Percentiles rank a stretch among this genome's conserved stretches.
phyloP scores from a whole-genome alignment of 495 filamentous ascomycete species.

The Glutinoglossum americanum region DNA sequence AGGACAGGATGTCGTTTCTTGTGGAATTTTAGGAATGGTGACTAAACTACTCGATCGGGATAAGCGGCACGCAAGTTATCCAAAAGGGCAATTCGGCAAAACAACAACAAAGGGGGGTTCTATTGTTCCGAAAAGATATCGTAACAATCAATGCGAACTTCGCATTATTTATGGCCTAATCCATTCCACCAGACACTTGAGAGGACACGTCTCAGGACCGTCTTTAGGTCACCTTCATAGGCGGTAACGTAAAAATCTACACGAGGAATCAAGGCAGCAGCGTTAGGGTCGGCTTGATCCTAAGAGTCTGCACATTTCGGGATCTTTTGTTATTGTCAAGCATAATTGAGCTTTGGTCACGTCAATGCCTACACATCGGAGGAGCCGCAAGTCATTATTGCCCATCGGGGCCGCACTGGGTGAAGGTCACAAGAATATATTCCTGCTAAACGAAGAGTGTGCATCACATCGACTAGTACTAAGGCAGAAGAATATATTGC shows the following conservation, averaged over 20 bases:
- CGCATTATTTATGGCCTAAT: not conserved
- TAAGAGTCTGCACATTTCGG: not conserved
- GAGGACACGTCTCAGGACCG: not conserved
- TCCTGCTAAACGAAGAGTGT: not conserved
- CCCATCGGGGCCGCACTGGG: not conserved
- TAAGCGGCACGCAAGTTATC: not conserved
- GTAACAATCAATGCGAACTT: not conserved
- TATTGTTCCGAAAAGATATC: not conserved
- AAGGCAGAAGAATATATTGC: not conserved
- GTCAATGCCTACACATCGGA: no score
- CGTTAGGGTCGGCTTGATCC: not conserved
- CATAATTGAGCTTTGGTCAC: no score
- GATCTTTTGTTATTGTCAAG: no score
- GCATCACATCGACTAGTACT: not conserved
- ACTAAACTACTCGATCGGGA: slow-evolving; percentile 1
- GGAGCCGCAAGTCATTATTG: no score
- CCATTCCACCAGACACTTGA: not conserved
- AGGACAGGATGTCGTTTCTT: slow-evolving; percentile 1
- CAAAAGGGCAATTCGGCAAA: not conserved
- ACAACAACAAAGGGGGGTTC: not conserved
- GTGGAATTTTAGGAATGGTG: slow-evolving; percentile 1
- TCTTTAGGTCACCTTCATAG: not conserved
- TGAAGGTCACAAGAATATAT: not conserved
- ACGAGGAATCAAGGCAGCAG: not conserved
- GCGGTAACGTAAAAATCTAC: not conserved